Percentiles rank a stretch among this genome's conserved stretches.
These are phyloP conservation scores for Saturnispora dispora DNA, from an alignment of 805 yeast species.

Conservation along the genomic window DNA sequence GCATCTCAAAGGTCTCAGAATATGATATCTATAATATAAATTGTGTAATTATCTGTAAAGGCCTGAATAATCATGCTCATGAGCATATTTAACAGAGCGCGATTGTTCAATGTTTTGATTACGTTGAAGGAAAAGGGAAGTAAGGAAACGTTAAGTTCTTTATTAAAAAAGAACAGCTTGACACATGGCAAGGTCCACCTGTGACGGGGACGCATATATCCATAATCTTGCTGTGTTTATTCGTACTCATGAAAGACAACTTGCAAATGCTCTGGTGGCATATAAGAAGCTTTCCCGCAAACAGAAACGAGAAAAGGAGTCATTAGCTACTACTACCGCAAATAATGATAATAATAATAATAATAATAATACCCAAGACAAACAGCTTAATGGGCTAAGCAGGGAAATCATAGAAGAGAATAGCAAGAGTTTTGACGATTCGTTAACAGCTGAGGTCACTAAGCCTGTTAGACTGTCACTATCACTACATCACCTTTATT, in stretches of 20 bases:
- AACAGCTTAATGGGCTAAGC: neutral
- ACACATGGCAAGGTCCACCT: conserved; percentile 22
- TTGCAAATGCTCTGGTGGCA: conserved; percentile 50
- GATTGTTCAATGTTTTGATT: neutral
- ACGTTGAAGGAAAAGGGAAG: neutral
- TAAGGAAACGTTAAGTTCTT: neutral
- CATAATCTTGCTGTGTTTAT: conserved; percentile 46
- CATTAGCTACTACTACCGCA: neutral
- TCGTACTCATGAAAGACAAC: conserved; percentile 46
- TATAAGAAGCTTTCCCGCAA: conserved; percentile 34
- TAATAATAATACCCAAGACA: neutral
- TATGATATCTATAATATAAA: conserved; percentile 12
- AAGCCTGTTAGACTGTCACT: conserved; percentile 51
- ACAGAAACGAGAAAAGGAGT: conserved; percentile 1
- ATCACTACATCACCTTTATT: conserved; percentile 57
- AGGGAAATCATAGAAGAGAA: conserved; percentile 3
- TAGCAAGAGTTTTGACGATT: conserved; percentile 10
- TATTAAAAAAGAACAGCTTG: neutral
- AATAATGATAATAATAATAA: neutral
- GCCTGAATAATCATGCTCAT: neutral
- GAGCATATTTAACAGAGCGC: conserved; percentile 1
- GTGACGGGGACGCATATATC: conserved; percentile 51
- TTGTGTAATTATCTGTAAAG: neutral
- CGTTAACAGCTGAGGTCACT: conserved; percentile 9
- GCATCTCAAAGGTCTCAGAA: conserved; percentile 40